Percentiles rank a stretch among this genome's conserved stretches.
Conservation (phyloP, 768 basidiomycete genomes). For the Psilocybe sp. region DNA sequence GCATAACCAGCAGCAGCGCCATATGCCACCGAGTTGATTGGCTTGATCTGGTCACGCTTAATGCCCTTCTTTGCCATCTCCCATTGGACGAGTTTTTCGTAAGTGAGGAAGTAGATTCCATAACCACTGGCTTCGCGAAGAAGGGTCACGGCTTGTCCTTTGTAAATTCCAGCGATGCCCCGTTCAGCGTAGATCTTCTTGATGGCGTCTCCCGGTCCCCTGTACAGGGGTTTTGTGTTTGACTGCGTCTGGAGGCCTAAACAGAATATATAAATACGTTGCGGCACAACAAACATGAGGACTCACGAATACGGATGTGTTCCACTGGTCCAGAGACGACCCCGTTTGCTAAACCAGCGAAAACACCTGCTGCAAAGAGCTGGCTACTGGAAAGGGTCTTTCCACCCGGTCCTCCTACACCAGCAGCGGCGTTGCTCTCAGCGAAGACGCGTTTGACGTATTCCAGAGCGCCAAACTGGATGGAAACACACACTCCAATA, state of each 20-base stretch:
- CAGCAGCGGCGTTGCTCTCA: conserved; percentile 51
- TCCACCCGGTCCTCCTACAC: conserved; percentile 66
- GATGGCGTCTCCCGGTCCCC: conserved; percentile 85
- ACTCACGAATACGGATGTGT: conserved; percentile 92
- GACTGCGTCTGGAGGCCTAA: conserved; percentile 91
- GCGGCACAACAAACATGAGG: not conserved
- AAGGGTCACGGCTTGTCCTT: conserved; percentile 89
- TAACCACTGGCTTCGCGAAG: conserved; percentile 81
- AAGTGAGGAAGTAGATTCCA: conserved; percentile 86
- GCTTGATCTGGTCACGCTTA: conserved; percentile 71
- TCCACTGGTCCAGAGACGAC: conserved; percentile 95
- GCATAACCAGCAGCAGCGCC: conserved; percentile 93
- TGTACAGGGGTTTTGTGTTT: conserved; percentile 68
- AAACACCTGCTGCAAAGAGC: conserved; percentile 72
- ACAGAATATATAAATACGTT: conserved; percentile 4
- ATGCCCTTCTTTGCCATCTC: conserved; percentile 77
- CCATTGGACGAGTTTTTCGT: conserved; percentile 88
- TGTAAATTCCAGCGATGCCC: conserved; percentile 85
- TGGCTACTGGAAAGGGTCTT: conserved; percentile 58
- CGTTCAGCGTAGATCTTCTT: conserved; percentile 74
- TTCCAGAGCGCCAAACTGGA: conserved; percentile 92
- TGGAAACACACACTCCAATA: conserved; percentile 93
- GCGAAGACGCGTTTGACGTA: conserved; percentile 80
- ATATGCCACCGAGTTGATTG: conserved; percentile 77
- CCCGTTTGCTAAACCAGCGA: conserved; percentile 88